Base-by-base conservation (phyloP, 257 asterid species). In the Forsythia viridissima region DNA sequence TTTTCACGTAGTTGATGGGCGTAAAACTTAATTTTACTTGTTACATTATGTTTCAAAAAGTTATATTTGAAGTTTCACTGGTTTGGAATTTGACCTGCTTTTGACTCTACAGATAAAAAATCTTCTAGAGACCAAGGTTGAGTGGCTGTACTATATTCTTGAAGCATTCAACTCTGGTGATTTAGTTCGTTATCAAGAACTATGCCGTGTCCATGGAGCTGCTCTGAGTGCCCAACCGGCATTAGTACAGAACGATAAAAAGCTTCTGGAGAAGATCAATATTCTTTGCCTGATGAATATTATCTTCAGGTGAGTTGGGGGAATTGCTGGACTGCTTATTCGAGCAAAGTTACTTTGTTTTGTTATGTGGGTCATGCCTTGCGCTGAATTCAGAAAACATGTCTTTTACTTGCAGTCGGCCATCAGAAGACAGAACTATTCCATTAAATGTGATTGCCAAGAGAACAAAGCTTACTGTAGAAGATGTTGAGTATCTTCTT, bases 221-320 rank as follows among this genome's bases (percentile, higher is more conserved):
- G 97, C 99, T 80, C 82, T 96, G 82, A 88, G 77, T 81, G 82
- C 92, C 82, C 98, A 96, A 86, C 97, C 97, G 72, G 97, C 97
- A 12, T 61, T 96, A 75, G 97, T 92, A 79, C 92, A 92, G 87
- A 93, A 96, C 80, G 98, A 92, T 91, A 92, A 87, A 76, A 96
- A 87, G 80, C 97, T 96, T 84, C 89, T 93, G 78, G 99, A 92
- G 84, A 96, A 96, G 90, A 93, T 96, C 77, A 96, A 96, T 87
- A 96, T 96, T 80, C 97, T 96, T 72, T 90, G 97, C 85, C 89
- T 96, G 89, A 96, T 96, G 98, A 98, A 96, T 79, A 96, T 92
- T 70, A 93, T 96, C 70, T 92, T 96, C 93, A 92, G 98, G 99
- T 96, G 65, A 75, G 7, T 6, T 13, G 2, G 48, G 40, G 73